Evolutionary conservation across 2,329 filamentous ascomycete genomes (phyloP).

Genomic region (Emergomyces orientalis): DNA sequence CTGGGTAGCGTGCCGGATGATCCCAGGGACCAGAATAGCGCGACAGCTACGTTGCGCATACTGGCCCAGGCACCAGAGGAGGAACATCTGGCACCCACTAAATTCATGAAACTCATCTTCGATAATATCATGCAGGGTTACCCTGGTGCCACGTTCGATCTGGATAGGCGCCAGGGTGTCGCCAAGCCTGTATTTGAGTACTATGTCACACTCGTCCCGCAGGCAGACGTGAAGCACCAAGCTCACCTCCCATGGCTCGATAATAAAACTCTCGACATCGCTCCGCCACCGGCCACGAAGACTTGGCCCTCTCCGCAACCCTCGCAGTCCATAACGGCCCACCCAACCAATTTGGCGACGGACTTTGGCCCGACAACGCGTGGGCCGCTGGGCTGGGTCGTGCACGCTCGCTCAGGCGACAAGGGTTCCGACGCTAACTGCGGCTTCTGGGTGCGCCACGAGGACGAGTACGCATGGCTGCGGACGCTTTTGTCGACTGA

Average conservation of each 20-base stretch:
- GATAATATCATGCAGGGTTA: conserved; percentile 36
- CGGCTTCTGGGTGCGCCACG: conserved; percentile 28
- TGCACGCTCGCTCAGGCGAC: conserved; percentile 29
- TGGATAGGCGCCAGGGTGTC: conserved; percentile 27
- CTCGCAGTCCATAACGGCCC: conserved; percentile 16
- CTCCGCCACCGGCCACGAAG: conserved; percentile 19
- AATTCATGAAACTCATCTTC: conserved; percentile 29
- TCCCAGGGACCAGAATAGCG: conserved; percentile 34
- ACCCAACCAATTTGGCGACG: conserved; percentile 8
- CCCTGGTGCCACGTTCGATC: conserved; percentile 30
- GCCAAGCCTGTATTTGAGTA: conserved; percentile 29
- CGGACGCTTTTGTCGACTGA: conserved; percentile 18
- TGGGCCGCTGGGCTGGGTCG: conserved; percentile 26
- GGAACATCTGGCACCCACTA: conserved; percentile 25
- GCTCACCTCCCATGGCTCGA: conserved; percentile 20
- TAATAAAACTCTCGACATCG: conserved; percentile 16
- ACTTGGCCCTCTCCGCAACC: conserved; percentile 20
- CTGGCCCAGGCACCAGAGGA: conserved; percentile 39
- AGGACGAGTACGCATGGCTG: conserved; percentile 26
- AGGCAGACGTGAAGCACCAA: conserved; percentile 22
- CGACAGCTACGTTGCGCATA: conserved; percentile 35
- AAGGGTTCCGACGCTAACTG: conserved; percentile 30
- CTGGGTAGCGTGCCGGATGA: conserved; percentile 26
- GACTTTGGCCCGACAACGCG: conserved; percentile 24
- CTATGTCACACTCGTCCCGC: conserved; percentile 23